phyloP scores from a whole-genome alignment of 345 rosid genomes.

The Eucalyptus victrix region DNA sequence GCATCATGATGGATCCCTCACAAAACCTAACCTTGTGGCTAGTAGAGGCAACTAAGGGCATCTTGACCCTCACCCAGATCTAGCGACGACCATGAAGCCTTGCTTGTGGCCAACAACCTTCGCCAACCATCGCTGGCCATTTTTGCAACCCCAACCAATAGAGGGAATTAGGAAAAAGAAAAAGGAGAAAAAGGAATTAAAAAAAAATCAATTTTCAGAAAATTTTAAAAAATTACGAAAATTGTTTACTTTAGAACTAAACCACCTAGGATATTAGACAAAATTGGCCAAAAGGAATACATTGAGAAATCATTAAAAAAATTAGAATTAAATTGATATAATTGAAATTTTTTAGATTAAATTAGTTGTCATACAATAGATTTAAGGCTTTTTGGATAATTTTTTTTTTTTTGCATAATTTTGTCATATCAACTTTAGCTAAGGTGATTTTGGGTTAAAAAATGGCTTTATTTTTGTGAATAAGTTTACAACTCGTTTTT shows the following conservation, averaged over 20 bases:
- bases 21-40: not conserved
- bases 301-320: fast-evolving
- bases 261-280: not conserved
- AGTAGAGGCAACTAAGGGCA: not conserved
- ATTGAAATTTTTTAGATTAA: fast-evolving
- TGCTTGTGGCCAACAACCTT: not conserved
- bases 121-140: not conserved
- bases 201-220: not conserved
- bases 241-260: not conserved
- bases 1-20: too few species aligned
- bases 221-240: not conserved
- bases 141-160: not conserved
- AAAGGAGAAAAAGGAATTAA: not conserved
- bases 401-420: not conserved
- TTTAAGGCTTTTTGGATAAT: not conserved
- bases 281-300: not conserved
- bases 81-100: too few species aligned
- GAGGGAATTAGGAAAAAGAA: not conserved
- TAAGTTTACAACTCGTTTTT: not conserved
- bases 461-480: not conserved
- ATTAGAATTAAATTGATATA: fast-evolving
- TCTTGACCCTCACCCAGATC: not conserved
- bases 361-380: fast-evolving
- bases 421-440: not conserved
- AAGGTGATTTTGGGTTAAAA: not conserved